phyloP scores from a whole-genome alignment of 2,329 filamentous ascomycete genomes.

The Fusarium praegraminearum region DNA sequence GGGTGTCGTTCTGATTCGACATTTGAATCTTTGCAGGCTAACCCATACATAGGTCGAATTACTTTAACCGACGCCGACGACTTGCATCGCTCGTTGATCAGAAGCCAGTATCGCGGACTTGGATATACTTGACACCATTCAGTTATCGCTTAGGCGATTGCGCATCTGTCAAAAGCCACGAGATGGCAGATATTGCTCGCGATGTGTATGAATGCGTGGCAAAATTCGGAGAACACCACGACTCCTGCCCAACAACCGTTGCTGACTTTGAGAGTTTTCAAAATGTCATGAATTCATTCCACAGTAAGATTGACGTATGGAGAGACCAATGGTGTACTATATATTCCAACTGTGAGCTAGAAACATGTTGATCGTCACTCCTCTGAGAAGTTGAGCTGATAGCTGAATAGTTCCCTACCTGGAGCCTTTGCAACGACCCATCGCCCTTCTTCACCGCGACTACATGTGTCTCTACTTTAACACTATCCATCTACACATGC shows the following conservation, averaged over 20 bases:
- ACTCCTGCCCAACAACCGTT: accelerated
- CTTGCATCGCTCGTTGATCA: accelerated
- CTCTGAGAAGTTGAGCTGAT: neutral
- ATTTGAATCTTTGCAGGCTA: neutral
- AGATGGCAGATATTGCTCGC: neutral
- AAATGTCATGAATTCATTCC: neutral
- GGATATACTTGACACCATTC: neutral
- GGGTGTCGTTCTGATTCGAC: accelerated
- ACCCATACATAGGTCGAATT: neutral
- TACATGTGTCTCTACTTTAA: conserved; percentile 6
- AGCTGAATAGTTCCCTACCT: neutral
- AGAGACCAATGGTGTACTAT: neutral
- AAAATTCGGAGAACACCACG: accelerated
- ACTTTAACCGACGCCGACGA: neutral
- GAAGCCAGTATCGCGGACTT: neutral
- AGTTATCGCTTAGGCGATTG: neutral
- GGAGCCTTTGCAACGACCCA: neutral
- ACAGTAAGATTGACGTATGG: neutral
- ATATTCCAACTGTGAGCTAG: neutral
- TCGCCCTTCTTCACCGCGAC: neutral
- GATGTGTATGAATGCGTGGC: neutral
- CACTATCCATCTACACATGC: neutral
- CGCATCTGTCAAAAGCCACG: neutral
- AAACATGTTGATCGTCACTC: accelerated
- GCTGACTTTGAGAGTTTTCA: neutral